A percentile compares a stretch with the other conserved stretches of the same genome.
phyloP scores from a whole-genome alignment of 495 filamentous ascomycete genomes.

The Xylaria sp. region DNA sequence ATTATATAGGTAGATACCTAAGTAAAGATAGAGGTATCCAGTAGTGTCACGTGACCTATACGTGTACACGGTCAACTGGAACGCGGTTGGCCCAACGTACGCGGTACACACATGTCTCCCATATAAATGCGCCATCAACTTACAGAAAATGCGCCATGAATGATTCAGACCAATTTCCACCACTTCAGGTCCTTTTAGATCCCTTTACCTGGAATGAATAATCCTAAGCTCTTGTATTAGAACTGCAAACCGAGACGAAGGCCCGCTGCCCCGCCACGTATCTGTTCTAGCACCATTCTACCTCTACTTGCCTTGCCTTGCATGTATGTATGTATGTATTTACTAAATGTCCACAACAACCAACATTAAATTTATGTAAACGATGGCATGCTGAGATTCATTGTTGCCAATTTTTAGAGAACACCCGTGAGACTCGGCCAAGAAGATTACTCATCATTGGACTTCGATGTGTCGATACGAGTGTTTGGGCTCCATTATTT shows the following conservation, averaged over 20 bases:
- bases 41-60: not conserved
- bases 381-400: not conserved
- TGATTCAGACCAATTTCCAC: not conserved
- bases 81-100: not conserved
- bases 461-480: slow-evolving; percentile 56
- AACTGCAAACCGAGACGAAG: not conserved
- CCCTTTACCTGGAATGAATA: not conserved
- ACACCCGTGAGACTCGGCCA: not conserved
- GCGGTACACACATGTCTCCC: not conserved
- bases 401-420: not conserved
- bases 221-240: not conserved
- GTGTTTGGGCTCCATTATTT: slow-evolving; percentile 55
- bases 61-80: not conserved
- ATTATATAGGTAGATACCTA: too few relatives aligned
- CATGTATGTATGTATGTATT: slow-evolving; percentile 1
- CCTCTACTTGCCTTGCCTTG: too few relatives aligned
- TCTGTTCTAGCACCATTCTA: not conserved
- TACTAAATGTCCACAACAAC: not conserved
- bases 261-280: not conserved
- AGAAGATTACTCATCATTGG: not conserved
- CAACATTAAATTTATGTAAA: not conserved
- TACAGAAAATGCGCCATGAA: not conserved
- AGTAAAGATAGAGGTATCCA: not conserved
- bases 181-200: not conserved
- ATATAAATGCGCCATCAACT: not conserved